Evolutionary conservation across 2,329 filamentous ascomycete genomes (phyloP), one percentile per base, ranked within the genome.

Genomic region (Curvularia lunata): DNA sequence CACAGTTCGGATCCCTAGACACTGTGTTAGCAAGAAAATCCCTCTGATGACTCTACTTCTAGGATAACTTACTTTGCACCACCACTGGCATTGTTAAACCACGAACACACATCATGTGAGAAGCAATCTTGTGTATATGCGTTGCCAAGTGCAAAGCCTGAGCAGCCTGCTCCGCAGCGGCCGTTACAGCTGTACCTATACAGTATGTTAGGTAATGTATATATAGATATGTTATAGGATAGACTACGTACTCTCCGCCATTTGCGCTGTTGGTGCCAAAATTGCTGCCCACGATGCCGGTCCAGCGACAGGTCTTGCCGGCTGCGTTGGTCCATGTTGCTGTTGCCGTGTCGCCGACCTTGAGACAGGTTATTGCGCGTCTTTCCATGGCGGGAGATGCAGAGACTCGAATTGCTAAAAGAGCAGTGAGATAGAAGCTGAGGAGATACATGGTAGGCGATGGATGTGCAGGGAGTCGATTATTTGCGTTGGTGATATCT

Each of bases 101-200:
- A 83, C 4, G 80, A 82, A 66, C 82, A 84, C 12, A 83, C 78
- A 48, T 83, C 82, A 52, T 83, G 82, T 0, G 77, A 79, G 61
- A 81, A 83, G 63, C 82, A 83, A 48, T 83, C 79, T 58, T 82
- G 81, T 0, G 81, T 83, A 55, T 83, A 83, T 4, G 71, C 79
- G 32, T 82, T 81, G 2, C 81, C 81, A 7, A 83, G 1, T 1
- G 79, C 73, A 4, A 69, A 47, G 5, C 81, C 81, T 0, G 67
- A 74, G 48, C 81, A 83, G 0, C 80, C 81, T 9, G 77, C 79
- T 25, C 82, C 81, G 32, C 82, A 83, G 28, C 81, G 74, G 1
- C 81, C 81, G 51, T 82, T 83, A 54, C 81, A 83, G 8, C 78
- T 80, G 46, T 83, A 83, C 21, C 81, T 83, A 21, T 52, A 18